phyloP scores from a whole-genome alignment of 257 asterid genomes.

The Forsythia suspensa region DNA sequence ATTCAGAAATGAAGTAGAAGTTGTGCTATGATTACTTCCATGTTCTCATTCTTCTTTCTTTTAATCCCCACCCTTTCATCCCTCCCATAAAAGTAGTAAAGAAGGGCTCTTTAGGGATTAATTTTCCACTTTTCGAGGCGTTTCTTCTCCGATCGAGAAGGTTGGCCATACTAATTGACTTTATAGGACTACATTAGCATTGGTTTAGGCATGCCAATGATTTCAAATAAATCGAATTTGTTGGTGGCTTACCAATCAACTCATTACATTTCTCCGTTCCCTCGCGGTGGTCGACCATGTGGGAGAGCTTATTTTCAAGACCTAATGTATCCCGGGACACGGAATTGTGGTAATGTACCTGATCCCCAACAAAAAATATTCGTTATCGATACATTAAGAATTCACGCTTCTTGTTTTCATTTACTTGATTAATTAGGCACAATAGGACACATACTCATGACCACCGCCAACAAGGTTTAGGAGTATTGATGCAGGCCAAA shows the following conservation, averaged over 20 bases:
- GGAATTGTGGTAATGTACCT: conserved; percentile 49
- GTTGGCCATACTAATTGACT: too few species aligned
- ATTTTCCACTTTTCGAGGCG: too few species aligned
- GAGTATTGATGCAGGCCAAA: conserved; percentile 59
- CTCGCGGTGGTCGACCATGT: conserved; percentile 50
- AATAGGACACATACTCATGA: conserved; percentile 54
- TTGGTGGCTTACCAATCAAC: conserved; percentile 37
- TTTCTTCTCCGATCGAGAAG: too few species aligned
- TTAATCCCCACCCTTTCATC: too few species aligned
- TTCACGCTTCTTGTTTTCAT: not conserved
- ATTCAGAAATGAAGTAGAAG: not conserved
- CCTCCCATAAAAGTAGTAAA: too few species aligned
- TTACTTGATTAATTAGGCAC: not conserved
- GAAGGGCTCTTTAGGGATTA: too few species aligned
- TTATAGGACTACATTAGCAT: too few species aligned
- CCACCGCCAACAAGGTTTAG: conserved; percentile 69
- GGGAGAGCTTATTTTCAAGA: conserved; percentile 58
- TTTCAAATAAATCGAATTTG: not conserved
- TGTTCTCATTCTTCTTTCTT: not conserved
- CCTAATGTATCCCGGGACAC: conserved; percentile 60
- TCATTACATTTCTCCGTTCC: conserved; percentile 29
- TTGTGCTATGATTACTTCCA: not conserved
- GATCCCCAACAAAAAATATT: conserved; percentile 14
- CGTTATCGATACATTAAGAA: not conserved
- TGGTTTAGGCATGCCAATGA: too few species aligned